These are phyloP conservation scores for Gonapodya prolifera DNA, from an alignment of 192 early-diverging fungal species.

Conservation along the genomic window DNA sequence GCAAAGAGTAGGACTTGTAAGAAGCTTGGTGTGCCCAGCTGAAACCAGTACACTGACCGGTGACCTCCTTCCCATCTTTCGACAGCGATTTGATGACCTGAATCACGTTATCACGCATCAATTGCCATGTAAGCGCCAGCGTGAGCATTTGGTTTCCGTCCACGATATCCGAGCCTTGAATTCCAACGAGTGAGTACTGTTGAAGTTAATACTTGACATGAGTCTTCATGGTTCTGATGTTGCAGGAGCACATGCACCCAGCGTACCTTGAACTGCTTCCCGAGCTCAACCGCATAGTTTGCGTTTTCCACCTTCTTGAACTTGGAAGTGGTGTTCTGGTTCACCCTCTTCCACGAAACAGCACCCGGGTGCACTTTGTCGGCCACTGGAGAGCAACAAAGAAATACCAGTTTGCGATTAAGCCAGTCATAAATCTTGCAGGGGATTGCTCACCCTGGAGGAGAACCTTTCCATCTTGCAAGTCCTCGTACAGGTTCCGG, in stretches of 20 bases:
- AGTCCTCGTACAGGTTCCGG: conserved; percentile 95
- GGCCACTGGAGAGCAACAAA: no score
- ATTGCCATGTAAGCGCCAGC: conserved; percentile 90
- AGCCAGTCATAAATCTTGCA: no score
- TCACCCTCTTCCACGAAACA: conserved; percentile 92
- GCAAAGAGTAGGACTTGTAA: no score
- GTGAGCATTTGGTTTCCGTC: conserved; percentile 84
- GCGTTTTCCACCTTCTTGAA: conserved; percentile 99
- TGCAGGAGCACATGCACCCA: neutral
- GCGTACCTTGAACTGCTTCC: conserved; percentile 70
- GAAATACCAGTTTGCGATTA: no score
- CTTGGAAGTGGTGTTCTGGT: conserved; percentile 55
- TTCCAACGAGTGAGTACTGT: no score
- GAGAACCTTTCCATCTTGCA: conserved; percentile 80
- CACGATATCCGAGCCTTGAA: conserved; percentile 68
- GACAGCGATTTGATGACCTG: conserved; percentile 82
- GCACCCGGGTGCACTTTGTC: no score
- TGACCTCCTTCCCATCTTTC: conserved; percentile 47
- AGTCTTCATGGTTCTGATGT: no score
- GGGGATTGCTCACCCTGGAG: conserved; percentile 76
- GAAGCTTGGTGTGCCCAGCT: no score
- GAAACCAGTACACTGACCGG: no score
- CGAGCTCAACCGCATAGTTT: conserved; percentile 81
- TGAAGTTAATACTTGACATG: no score
- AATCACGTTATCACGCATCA: conserved; percentile 95